Evolutionary conservation across 1,284 basidiomycete genomes (phyloP).

Genomic region (Cutaneotrichosporon dermatis): DNA sequence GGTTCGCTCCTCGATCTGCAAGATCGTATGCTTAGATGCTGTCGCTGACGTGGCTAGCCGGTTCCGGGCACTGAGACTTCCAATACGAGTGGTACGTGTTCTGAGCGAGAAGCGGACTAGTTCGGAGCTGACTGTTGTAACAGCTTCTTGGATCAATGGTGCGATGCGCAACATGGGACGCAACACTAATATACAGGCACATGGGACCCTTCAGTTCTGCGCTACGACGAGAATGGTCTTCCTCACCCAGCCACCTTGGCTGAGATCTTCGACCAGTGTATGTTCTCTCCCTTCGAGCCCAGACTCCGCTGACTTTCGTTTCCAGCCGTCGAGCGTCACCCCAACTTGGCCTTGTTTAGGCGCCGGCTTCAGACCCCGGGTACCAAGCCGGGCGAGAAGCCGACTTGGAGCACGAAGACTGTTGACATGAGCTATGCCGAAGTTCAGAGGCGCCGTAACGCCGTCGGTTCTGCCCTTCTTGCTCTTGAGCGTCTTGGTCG

Average conservation of each 20-base stretch:
- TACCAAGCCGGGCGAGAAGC: slow-evolving; percentile 20
- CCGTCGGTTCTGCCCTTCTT: slow-evolving; percentile 42
- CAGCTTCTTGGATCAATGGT: slow-evolving; percentile 9
- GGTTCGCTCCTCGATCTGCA: neutral
- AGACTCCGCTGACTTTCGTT: neutral
- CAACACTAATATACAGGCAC: neutral
- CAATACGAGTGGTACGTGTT: slow-evolving; percentile 30
- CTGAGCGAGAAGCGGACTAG: neutral
- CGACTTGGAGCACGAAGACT: slow-evolving; percentile 31
- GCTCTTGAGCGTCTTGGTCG: slow-evolving; percentile 41
- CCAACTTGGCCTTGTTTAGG: slow-evolving; percentile 35
- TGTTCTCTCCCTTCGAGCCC: slow-evolving; percentile 8
- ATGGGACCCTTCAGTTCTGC: slow-evolving; percentile 8
- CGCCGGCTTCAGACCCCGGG: slow-evolving; percentile 30
- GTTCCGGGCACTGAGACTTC: slow-evolving; percentile 31
- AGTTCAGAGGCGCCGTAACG: slow-evolving; percentile 35
- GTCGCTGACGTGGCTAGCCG: slow-evolving; percentile 21
- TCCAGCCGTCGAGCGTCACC: slow-evolving; percentile 38
- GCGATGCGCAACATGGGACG: neutral
- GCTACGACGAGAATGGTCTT: slow-evolving; percentile 5
- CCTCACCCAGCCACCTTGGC: slow-evolving; percentile 34
- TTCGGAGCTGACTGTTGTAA: neutral
- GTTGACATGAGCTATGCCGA: slow-evolving; percentile 36
- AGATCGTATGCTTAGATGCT: neutral
- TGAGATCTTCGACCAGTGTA: slow-evolving; percentile 47